Base-by-base conservation (phyloP, 2,329 filamentous ascomycete genomes). In the Colletotrichum limetticola region DNA sequence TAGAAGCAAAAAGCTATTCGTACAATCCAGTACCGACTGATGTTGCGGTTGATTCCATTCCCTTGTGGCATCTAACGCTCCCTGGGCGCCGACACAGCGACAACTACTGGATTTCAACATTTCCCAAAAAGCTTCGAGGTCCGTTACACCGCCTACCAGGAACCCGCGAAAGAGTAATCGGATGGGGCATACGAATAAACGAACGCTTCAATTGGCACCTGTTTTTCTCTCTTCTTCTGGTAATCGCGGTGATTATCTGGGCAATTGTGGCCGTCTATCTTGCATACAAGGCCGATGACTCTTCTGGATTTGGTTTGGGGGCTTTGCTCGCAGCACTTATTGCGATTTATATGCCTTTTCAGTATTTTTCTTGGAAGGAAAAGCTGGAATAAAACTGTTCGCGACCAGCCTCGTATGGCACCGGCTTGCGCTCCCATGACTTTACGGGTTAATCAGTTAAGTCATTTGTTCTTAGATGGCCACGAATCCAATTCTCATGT, bases 351-450 rank as follows among this genome's bases (percentile, higher is more conserved):
- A 28, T 60, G 11, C 60, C 67, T 6, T 14, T 46, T 14, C 67
- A 66, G 46, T 70, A 70, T 9, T 64, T 65, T 28, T 9, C 66
- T 65, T 69, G 52, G 66, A 69, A 69, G 26, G 66, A 69, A 26
- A 65, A 22, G 49, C 24, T 69, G 1, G 19, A 65, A 11, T 64
- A 32, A n/a, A 14, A 6, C 22, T 55, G 5, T 52, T 14, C 2
- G 1, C 22, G 1, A 12, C 5, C 11, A 2, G n/a, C 1, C 5
- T 60, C 0, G 28, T 11, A 35, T 35, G 12, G 32, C 12, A 35
- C 32, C 2, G 32, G 0, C 32, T 35, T 4, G 1, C 4, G 12
- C 32, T 12, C 0, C 32, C 8, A 35, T 35, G 32, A 35, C 32
- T 12, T 12, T 9, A 35, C 5, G 11, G 32, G 1, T 12, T 12